Percentiles rank a stretch among this genome's conserved stretches.
These are phyloP conservation scores for Mycena venus DNA, from an alignment of 768 basidiomycete species.

Conservation along the genomic window DNA sequence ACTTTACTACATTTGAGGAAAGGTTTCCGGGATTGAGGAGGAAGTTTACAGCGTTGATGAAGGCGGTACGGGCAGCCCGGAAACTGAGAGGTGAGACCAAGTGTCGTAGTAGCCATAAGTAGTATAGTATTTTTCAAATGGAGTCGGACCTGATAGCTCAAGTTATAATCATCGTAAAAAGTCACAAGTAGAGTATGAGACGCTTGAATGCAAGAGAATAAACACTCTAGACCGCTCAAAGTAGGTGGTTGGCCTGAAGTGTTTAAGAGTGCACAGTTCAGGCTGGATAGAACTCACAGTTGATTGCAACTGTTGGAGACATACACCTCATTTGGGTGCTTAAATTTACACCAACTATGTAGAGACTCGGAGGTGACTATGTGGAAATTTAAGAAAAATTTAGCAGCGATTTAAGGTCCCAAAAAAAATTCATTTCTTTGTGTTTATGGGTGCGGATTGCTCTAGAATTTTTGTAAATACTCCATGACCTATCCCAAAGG, in stretches of 20 bases:
- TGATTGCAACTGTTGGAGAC: not conserved
- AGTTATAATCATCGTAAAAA: no score
- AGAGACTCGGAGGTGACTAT: not conserved
- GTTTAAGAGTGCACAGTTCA: no score
- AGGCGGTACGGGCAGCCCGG: conserved; percentile 6
- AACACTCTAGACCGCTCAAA: no score
- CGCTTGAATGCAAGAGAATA: no score
- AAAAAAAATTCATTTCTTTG: not conserved
- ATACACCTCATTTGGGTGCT: not conserved
- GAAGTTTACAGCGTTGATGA: conserved; percentile 9
- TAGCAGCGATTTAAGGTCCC: not conserved
- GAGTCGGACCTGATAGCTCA: no score
- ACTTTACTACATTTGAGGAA: not conserved
- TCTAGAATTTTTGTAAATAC: no score
- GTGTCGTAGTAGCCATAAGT: not conserved
- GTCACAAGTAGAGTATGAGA: not conserved
- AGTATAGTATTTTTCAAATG: not conserved
- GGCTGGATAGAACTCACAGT: no score
- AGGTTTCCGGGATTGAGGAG: conserved; percentile 4
- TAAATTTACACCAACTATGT: no score
- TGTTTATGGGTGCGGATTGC: no score
- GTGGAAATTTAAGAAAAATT: no score
- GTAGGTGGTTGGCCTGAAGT: no score
- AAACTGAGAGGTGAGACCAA: conserved; percentile 16
- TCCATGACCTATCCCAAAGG: no score